Evolutionary conservation across 129 eudicot genomes (phyloP), one percentile per base, ranked within the genome.

Genomic region (Rutidosis leptorrhynchoides): DNA sequence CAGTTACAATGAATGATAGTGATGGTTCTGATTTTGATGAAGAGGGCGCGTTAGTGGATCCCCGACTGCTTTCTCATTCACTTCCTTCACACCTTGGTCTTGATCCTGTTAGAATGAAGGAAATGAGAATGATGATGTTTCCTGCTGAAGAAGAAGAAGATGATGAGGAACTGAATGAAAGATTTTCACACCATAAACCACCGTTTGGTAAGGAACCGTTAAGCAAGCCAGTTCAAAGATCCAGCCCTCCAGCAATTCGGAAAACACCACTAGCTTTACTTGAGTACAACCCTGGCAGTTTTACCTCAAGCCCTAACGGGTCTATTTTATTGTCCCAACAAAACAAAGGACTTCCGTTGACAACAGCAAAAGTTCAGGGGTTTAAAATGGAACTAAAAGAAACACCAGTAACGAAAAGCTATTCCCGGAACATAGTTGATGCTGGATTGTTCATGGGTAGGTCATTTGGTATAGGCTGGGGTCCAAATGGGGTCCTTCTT

Each of bases 1-100:
- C 79, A 3, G 73, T 10, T 64, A 78, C 70, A 46, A 75, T 77
- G 80, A 73, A 78, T 58, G 77, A 76, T 61, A 81, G 71, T 26
- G 88, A 82, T 28, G 71, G 70, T 64, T 81, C 82, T 67, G 92
- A 80, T 61, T 46, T 73, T 65, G 88, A 82, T 74, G 86, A 83
- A 62, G 85, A 77, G 69, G 61, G 53, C 68, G 74, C 63, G 27
- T 49, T 81, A 49, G 73, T 74, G 78, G 85, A 83, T 45, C 68
- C 80, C 19, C 78, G 69, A 70, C 61, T 70, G 10, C 95, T 93
- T 66, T 84, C 95, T 7, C 96, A 88, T 78, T 93, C 98, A 17
- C 93, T 93, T 62, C 98, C 96, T 68, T 80, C 98, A 49, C 95
- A 88, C 73, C 96, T 93, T 40, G 95, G 98, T 57, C 96, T 88